Evolutionary conservation across 257 asterid genomes (phyloP).

Genomic region (Solanum appendiculatum): DNA sequence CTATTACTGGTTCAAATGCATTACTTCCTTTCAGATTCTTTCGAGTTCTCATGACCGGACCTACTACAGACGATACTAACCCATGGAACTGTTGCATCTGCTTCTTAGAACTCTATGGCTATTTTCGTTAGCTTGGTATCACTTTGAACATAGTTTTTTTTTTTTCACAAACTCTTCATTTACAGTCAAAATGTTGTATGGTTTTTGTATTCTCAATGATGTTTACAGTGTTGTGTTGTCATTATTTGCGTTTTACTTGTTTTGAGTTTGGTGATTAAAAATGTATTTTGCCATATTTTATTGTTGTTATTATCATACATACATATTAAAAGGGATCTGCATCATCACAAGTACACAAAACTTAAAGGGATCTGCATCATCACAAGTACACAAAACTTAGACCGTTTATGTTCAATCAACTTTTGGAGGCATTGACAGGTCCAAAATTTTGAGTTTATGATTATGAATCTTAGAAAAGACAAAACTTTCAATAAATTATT

Average conservation of each 20-base stretch:
- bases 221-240: neutral
- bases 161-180: neutral
- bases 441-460: neutral
- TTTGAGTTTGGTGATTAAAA: neutral
- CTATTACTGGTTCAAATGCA: conserved; percentile 61
- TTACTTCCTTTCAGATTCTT: conserved; percentile 86
- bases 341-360: neutral
- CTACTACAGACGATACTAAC: conserved; percentile 54
- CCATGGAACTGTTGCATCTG: conserved; percentile 93
- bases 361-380: no score
- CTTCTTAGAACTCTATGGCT: conserved; percentile 93
- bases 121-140: conserved; percentile 32
- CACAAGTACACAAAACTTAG: neutral
- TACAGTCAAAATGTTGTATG: neutral
- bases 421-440: neutral
- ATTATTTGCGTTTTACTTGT: neutral
- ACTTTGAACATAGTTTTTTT: neutral
- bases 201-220: neutral
- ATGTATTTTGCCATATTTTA: neutral
- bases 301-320: neutral
- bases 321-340: neutral
- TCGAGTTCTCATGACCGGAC: conserved; percentile 45
- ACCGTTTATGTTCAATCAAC: neutral
- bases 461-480: neutral
- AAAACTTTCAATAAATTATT: no score